Evolutionary conservation across 257 asterid species (phyloP), one percentile per base, ranked within the genome.

Genomic region (Solanum paucissectum): DNA sequence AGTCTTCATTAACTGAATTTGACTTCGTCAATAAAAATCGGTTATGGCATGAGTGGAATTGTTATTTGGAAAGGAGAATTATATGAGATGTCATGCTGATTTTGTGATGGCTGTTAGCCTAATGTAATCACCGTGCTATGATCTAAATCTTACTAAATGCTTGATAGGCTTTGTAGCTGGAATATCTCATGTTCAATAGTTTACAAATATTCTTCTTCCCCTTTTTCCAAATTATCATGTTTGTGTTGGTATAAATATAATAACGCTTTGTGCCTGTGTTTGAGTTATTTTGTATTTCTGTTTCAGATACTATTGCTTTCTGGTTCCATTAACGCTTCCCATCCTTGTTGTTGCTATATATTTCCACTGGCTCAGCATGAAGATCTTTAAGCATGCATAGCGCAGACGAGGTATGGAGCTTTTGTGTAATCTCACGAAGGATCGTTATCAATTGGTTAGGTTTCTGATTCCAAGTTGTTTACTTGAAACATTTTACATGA

Each of bases 291-390:
- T 23, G 44, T 81, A 9, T 46, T 83, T 42, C 87, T 40, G 77
- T 86, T 69, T 89, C 96, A 96, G 98, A 93, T 95, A 96, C 89
- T 96, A 96, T 83, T 96, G 98, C 93, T 93, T 95, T 92, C 87
- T 95, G 93, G 94, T 94, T 64, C 98, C 98, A 6, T 90, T 95
- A 91, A 96, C 98, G 25, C 85, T 92, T 83, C 98, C 98, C 1
- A 92, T 95, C 89, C 94, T 95, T 9, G 4, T 92, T n/a, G 90
- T 92, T 89, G 93, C 95, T 1, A 93, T 93, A 44, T 96, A 96
- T 89, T 92, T 92, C 87, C 98, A 94, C 79, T 96, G 98, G 98
- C 91, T 96, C 72, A 93, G 98, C 89, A 94, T 95, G 98, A 96
- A 96, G 86, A 85, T 96, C 90, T 96, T 96, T 94, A 96, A 96